Percentiles rank a stretch among this genome's conserved stretches.
These are phyloP conservation scores for Paraphoma chrysanthemicola DNA, from an alignment of 2,329 filamentous ascomycete genomes.

Conservation along the genomic window DNA sequence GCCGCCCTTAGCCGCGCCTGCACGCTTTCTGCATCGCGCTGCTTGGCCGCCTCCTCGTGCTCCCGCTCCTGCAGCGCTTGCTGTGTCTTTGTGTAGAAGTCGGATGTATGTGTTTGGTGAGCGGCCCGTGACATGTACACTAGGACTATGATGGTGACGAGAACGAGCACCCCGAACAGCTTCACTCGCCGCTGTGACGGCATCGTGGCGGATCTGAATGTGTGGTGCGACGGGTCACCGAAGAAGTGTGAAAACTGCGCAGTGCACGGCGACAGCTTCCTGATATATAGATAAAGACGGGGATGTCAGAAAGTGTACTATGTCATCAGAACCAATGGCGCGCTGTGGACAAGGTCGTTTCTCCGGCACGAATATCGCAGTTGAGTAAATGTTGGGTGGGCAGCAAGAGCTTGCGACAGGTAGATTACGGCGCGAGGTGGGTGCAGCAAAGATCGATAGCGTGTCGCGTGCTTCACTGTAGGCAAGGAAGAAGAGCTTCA, in stretches of 20 bases:
- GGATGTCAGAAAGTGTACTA: too few species aligned
- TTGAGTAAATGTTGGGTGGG: not conserved
- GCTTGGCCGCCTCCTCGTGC: conserved; percentile 46
- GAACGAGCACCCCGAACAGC: conserved; percentile 68
- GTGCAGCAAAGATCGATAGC: not conserved
- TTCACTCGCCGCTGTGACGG: conserved; percentile 67
- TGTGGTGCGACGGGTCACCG: conserved; percentile 9
- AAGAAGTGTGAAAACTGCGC: not conserved
- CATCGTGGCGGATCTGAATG: conserved; percentile 28
- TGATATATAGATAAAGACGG: not conserved
- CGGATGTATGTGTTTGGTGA: conserved; percentile 58
- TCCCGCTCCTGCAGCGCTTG: conserved; percentile 54
- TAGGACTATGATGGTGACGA: conserved; percentile 70
- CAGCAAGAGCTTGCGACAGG: not conserved
- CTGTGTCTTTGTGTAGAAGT: conserved; percentile 67
- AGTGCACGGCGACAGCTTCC: not conserved
- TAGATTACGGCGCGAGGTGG: not conserved
- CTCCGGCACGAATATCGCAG: not conserved
- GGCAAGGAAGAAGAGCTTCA: not conserved
- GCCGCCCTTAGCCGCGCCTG: conserved; percentile 70
- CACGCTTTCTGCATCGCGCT: conserved; percentile 63
- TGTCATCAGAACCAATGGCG: not conserved
- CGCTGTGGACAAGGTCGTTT: conserved; percentile 1
- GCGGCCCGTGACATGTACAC: conserved; percentile 76
- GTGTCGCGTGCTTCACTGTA: not conserved